Conservation (phyloP, 225 moss, liverwort and hornwort species). For the Pseudisothecium myosuroides region DNA sequence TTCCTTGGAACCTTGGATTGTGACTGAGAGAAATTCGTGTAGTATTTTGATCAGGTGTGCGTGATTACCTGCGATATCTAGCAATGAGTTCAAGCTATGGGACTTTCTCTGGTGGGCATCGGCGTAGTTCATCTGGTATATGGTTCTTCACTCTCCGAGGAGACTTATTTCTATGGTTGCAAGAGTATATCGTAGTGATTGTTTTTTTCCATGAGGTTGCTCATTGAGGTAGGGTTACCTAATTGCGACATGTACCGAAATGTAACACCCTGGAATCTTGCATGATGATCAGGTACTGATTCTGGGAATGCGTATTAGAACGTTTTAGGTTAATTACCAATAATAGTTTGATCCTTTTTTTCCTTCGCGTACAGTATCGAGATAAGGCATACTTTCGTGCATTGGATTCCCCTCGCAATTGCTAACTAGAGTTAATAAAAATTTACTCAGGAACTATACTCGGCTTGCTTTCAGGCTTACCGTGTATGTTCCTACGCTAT, state of each 20-base stretch:
- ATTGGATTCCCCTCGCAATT: background rate
- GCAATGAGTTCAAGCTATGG: constrained; percentile 27
- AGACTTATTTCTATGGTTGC: background rate
- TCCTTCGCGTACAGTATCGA: background rate
- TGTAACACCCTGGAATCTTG: no score
- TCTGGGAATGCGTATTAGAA: background rate
- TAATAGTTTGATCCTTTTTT: background rate
- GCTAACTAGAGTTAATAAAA: background rate
- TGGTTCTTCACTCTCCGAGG: background rate
- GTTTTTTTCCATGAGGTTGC: background rate
- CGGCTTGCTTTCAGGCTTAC: background rate
- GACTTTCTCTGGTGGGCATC: constrained; percentile 15
- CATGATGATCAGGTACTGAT: background rate
- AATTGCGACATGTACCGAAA: background rate
- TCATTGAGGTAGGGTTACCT: background rate
- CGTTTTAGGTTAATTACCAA: background rate
- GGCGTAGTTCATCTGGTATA: constrained; percentile 28
- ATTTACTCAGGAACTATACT: background rate
- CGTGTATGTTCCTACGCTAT: background rate
- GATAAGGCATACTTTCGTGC: background rate
- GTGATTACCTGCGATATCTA: background rate
- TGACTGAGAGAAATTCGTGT: background rate
- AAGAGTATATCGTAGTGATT: background rate
- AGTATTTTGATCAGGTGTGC: background rate
- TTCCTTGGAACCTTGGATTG: background rate